Evolutionary conservation across 2,329 filamentous ascomycete genomes (phyloP).

Genomic region (Trichoderma atrobrunneum): DNA sequence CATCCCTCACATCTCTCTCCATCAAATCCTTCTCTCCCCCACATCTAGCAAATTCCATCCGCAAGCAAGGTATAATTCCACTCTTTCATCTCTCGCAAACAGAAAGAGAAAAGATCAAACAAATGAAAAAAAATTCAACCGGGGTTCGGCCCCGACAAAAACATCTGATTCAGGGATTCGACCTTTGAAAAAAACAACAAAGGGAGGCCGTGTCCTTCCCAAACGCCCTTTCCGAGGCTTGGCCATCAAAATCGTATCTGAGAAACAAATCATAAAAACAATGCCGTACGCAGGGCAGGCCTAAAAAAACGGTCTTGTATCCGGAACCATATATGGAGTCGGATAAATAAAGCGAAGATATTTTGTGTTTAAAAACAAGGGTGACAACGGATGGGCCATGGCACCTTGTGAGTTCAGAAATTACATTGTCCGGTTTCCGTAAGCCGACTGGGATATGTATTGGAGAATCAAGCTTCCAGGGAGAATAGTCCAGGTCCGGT

Average conservation of each 20-base stretch:
- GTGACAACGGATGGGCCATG: not conserved
- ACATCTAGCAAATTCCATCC: not conserved
- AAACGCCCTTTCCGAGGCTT: constrained; percentile 25
- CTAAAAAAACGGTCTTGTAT: not conserved
- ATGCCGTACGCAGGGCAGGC: not conserved
- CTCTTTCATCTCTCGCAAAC: not conserved
- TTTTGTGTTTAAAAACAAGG: not conserved
- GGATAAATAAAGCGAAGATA: not conserved
- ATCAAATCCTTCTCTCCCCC: not conserved
- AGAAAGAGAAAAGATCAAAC: constrained; percentile 14
- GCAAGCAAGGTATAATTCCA: not conserved
- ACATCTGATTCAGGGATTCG: constrained; percentile 2
- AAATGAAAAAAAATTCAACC: not conserved
- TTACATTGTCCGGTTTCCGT: not conserved
- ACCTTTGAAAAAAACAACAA: not conserved
- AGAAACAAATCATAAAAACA: not conserved
- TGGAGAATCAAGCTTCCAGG: not conserved
- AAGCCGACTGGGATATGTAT: not conserved
- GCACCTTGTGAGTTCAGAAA: not conserved
- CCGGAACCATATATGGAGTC: not conserved
- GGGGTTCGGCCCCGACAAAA: not conserved
- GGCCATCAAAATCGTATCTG: constrained; percentile 17
- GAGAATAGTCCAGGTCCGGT: not conserved
- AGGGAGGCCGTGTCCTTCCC: constrained; percentile 6
- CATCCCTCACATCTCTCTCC: not conserved